Evolutionary conservation across 1,284 basidiomycete species (phyloP).

Genomic region (Trichosporon sp.): DNA sequence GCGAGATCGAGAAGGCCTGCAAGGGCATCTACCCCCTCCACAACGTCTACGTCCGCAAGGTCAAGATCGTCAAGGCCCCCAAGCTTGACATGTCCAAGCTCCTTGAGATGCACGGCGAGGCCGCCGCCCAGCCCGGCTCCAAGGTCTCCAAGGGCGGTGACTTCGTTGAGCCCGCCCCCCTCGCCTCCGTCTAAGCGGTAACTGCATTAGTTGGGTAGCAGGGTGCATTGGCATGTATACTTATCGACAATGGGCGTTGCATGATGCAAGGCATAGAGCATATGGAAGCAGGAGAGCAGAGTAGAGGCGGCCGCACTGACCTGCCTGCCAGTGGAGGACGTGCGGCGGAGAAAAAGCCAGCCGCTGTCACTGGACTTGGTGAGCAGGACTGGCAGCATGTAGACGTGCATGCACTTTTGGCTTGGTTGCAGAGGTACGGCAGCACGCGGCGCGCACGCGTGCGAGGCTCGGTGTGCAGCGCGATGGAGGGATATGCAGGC

Average conservation of each 20-base stretch:
- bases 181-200: slow-evolving; percentile 48
- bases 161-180: slow-evolving; percentile 50
- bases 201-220: slow-evolving; percentile 21
- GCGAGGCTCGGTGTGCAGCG: too few relatives aligned
- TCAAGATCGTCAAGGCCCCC: slow-evolving; percentile 91
- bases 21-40: slow-evolving; percentile 39
- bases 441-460: too few relatives aligned
- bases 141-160: slow-evolving; percentile 49
- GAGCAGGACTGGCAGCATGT: too few relatives aligned
- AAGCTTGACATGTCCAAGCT: slow-evolving; percentile 95
- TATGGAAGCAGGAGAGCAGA: neutral
- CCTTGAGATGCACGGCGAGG: slow-evolving; percentile 91
- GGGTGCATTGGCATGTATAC: slow-evolving; percentile 37
- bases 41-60: slow-evolving; percentile 97
- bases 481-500: neutral
- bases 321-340: too few relatives aligned
- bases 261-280: neutral
- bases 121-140: slow-evolving; percentile 61
- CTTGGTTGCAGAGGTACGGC: too few relatives aligned
- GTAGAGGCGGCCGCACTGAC: too few relatives aligned
- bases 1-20: slow-evolving; percentile 98
- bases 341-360: too few relatives aligned
- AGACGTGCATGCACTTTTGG: too few relatives aligned
- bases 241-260: slow-evolving; percentile 19
- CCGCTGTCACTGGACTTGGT: too few relatives aligned